Evolutionary conservation across 176 grass and related monocot genomes (phyloP).

Genomic region (bread wheat (Triticum aestivum)): DNA sequence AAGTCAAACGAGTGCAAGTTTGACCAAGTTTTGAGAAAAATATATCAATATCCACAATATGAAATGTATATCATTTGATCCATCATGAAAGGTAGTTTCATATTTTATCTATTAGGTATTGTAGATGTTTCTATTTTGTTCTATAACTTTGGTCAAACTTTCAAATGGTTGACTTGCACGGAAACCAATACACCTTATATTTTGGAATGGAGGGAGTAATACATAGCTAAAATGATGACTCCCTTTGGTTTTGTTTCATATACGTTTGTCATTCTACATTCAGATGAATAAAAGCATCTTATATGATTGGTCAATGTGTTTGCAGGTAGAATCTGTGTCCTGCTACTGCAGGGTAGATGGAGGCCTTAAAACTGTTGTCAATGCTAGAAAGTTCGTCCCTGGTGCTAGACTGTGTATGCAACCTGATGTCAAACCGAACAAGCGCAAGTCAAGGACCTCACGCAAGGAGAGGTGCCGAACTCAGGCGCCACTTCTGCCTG

Average conservation of each 20-base stretch:
- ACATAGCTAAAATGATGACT: neutral
- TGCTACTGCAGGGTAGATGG: slow-evolving; percentile 68
- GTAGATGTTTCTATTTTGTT: too few relatives aligned
- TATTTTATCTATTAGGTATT: too few relatives aligned
- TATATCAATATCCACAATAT: too few relatives aligned
- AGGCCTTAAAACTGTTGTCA: slow-evolving; percentile 66
- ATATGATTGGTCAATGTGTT: slow-evolving; percentile 18
- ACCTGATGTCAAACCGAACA: slow-evolving; percentile 70
- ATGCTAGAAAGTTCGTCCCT: slow-evolving; percentile 69
- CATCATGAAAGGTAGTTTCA: too few relatives aligned
- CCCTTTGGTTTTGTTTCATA: slow-evolving; percentile 16
- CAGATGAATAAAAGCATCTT: neutral
- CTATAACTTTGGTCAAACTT: too few relatives aligned
- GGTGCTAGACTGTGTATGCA: slow-evolving; percentile 64
- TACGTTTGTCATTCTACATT: neutral
- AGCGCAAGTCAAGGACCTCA: slow-evolving; percentile 53
- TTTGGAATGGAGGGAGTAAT: too few relatives aligned
- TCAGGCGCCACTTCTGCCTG: slow-evolving; percentile 75
- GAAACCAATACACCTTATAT: too few relatives aligned
- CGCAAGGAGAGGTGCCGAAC: slow-evolving; percentile 56
- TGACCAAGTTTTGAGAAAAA: too few relatives aligned
- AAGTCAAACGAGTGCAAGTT: too few relatives aligned
- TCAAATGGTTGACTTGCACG: too few relatives aligned
- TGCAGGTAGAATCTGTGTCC: slow-evolving; percentile 69
- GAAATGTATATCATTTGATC: too few relatives aligned